Conservation (phyloP, 2,329 filamentous ascomycete species). For the Colletotrichum paranaense region DNA sequence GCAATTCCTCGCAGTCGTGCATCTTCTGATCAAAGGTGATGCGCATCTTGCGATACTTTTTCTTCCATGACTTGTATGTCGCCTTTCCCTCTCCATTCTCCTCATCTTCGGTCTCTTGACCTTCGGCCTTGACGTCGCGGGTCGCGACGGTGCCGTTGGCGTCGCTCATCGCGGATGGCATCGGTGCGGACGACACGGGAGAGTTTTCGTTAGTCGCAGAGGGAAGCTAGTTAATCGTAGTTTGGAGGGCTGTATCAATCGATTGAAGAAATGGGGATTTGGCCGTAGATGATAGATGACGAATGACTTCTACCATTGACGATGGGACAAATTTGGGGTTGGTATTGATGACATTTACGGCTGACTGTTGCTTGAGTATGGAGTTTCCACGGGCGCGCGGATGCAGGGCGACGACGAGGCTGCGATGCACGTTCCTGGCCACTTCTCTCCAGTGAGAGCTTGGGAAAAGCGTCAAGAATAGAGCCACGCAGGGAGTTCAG, state of each 20-base stretch:
- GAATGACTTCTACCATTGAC: constrained; percentile 1
- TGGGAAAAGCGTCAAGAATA: constrained; percentile 31
- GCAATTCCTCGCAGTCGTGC: constrained; percentile 84
- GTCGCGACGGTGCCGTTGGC: constrained; percentile 40
- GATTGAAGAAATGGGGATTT: neutral
- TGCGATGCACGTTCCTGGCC: constrained; percentile 33
- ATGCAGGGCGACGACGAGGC: constrained; percentile 33
- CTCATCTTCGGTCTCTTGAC: constrained; percentile 47
- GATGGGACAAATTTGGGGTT: neutral
- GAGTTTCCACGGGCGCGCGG: constrained; percentile 27
- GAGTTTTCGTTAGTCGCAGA: constrained; percentile 7
- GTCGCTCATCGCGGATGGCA: constrained; percentile 43
- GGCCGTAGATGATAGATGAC: neutral
- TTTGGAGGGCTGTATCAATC: neutral
- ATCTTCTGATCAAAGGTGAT: constrained; percentile 81
- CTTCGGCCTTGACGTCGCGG: constrained; percentile 55
- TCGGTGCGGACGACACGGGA: neutral
- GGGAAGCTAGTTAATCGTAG: constrained; percentile 7
- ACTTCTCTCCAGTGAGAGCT: constrained; percentile 34
- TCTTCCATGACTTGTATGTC: constrained; percentile 79
- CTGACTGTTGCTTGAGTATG: constrained; percentile 6
- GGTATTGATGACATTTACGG: constrained; percentile 23
- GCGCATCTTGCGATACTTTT: constrained; percentile 96
- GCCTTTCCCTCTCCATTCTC: constrained; percentile 56
- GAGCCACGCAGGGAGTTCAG: constrained; percentile 5